Percentiles rank a stretch among this genome's conserved stretches.
phyloP scores from a whole-genome alignment of 176 grass and related monocot species.

The Oryza brachyantha region DNA sequence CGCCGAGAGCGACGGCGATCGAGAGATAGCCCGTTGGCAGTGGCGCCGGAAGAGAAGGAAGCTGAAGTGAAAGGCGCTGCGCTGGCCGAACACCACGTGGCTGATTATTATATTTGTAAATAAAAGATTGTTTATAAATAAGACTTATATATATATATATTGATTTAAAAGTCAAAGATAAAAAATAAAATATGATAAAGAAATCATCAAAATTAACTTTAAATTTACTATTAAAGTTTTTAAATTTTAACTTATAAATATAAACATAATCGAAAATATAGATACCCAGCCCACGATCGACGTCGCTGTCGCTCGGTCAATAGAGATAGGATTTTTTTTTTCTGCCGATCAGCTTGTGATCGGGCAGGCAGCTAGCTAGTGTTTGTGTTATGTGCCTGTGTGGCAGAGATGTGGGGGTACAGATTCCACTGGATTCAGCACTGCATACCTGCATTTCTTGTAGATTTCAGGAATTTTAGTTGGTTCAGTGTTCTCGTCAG shows the following conservation, averaged over 20 bases:
- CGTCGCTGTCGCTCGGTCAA: slow-evolving; percentile 12
- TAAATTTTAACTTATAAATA: too few species aligned
- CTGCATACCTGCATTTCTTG: neutral
- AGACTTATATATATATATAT: too few species aligned
- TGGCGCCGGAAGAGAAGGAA: neutral
- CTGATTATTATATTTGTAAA: too few species aligned
- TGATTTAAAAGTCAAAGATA: too few species aligned
- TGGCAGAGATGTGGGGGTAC: neutral
- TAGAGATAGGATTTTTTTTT: slow-evolving; percentile 24
- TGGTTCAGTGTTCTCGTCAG: neutral
- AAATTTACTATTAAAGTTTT: too few species aligned
- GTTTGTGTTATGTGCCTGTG: neutral
- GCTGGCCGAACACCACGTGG: neutral
- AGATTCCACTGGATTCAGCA: neutral
- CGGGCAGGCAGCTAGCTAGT: neutral
- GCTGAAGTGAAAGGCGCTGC: neutral
- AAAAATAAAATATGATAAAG: too few species aligned
- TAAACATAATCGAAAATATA: too few species aligned
- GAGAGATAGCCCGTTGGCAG: neutral
- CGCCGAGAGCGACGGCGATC: slow-evolving; percentile 15
- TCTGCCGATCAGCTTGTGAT: neutral
- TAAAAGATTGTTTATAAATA: too few species aligned
- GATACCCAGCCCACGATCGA: too few species aligned
- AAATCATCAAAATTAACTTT: too few species aligned
- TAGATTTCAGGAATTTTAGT: neutral